Conservation (phyloP, 2,329 filamentous ascomycete species). For the Colletotrichum lini region DNA sequence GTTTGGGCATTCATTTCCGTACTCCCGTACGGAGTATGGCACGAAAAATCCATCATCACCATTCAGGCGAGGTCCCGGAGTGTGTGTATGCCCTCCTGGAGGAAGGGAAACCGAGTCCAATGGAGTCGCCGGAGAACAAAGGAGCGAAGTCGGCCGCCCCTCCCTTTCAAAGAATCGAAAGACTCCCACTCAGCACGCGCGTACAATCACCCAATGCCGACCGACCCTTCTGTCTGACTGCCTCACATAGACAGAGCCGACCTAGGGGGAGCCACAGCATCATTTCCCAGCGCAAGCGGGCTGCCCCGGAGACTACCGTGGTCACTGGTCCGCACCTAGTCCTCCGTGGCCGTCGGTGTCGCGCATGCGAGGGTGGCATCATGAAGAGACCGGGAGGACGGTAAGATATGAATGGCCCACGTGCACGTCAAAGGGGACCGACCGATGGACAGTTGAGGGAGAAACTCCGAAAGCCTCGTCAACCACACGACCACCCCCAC, state of each 20-base stretch:
- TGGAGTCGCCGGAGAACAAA: background rate
- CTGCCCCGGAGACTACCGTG: background rate
- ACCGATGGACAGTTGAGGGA: background rate
- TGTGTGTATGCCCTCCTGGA: background rate
- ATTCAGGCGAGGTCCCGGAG: conserved; percentile 26
- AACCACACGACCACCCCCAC: background rate
- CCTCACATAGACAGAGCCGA: conserved; percentile 3
- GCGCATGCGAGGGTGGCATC: background rate
- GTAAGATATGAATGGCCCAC: background rate
- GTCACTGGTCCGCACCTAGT: no score
- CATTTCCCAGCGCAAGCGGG: conserved; percentile 1
- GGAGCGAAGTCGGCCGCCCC: no score
- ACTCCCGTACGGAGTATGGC: background rate
- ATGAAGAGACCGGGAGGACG: no score
- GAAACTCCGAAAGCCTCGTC: conserved; percentile 17
- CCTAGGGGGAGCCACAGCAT: background rate
- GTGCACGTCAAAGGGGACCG: conserved; percentile 6
- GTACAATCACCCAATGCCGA: conserved; percentile 3
- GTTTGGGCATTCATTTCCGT: no score
- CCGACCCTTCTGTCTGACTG: background rate
- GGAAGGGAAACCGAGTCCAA: background rate
- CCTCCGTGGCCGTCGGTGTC: conserved; percentile 14
- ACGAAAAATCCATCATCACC: background rate
- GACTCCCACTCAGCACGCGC: background rate
- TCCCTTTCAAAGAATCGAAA: background rate